Conservation (phyloP, 768 basidiomycete species). For the Suillus americanus region DNA sequence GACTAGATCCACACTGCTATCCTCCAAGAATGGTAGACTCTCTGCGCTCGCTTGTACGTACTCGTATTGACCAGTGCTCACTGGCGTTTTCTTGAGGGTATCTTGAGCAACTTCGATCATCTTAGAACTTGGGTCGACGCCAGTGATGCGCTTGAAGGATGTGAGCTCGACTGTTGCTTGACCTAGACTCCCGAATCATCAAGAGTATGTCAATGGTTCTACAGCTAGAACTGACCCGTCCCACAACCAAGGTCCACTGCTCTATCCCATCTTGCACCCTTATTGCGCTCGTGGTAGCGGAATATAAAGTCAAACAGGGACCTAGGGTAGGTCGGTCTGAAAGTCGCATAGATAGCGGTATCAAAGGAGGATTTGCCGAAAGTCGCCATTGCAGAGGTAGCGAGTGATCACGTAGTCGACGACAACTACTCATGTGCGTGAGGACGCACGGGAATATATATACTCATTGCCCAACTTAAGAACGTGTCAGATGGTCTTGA, state of each 20-base stretch:
- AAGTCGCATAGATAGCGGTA: slow-evolving; percentile 62
- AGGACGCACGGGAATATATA: background rate
- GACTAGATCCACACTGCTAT: slow-evolving; percentile 62
- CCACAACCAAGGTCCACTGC: slow-evolving; percentile 84
- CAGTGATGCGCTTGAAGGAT: slow-evolving; percentile 60
- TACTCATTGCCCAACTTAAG: background rate
- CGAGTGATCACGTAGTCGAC: background rate
- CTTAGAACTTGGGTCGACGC: slow-evolving; percentile 69
- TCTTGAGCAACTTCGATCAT: slow-evolving; percentile 64
- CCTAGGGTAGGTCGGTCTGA: slow-evolving; percentile 72
- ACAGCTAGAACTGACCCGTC: slow-evolving; percentile 51
- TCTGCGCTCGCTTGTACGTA: slow-evolving; percentile 51
- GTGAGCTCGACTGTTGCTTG: slow-evolving; percentile 64
- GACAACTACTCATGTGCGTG: background rate
- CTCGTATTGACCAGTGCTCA: slow-evolving; percentile 24
- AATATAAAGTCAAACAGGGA: slow-evolving; percentile 64
- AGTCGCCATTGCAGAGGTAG: slow-evolving; percentile 55
- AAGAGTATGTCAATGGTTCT: background rate
- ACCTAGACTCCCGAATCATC: slow-evolving; percentile 39
- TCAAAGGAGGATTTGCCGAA: slow-evolving; percentile 74
- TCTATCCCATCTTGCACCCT: slow-evolving; percentile 42
- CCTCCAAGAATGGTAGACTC: slow-evolving; percentile 47
- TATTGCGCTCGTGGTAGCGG: slow-evolving; percentile 46
- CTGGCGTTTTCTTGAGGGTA: slow-evolving; percentile 17
- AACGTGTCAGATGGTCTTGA: slow-evolving; percentile 4